phyloP scores from a whole-genome alignment of 169 alveolate species.

The Pseudocohnilembus persalinus region DNA sequence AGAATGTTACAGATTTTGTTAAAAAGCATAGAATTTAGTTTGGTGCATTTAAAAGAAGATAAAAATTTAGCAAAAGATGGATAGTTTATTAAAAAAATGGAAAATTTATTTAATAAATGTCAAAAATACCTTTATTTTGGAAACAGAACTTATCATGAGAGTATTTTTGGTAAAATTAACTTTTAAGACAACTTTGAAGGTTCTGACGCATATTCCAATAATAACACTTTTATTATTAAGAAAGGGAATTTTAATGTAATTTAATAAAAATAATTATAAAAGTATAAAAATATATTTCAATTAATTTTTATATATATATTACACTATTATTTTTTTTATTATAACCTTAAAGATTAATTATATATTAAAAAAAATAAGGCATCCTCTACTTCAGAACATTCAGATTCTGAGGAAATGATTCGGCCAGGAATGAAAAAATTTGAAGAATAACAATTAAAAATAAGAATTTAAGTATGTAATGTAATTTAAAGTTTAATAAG shows the following conservation, averaged over 20 bases:
- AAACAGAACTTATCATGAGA: neutral
- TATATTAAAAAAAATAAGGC: neutral
- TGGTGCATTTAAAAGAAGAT: neutral
- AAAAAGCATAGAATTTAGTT: neutral
- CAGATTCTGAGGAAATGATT: neutral
- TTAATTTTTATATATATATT: too few relatives aligned
- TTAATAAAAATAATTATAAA: too few relatives aligned
- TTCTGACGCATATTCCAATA: too few relatives aligned
- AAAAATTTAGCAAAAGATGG: neutral
- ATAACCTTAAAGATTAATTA: too few relatives aligned
- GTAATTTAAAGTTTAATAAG: neutral
- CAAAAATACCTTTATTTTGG: neutral
- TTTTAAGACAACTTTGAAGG: too few relatives aligned
- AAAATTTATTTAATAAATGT: too few relatives aligned
- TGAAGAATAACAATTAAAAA: neutral
- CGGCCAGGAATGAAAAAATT: neutral
- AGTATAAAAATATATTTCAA: too few relatives aligned
- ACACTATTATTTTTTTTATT: too few relatives aligned
- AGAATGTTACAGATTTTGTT: neutral
- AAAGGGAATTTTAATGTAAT: too few relatives aligned
- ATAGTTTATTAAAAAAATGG: neutral
- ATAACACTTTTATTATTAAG: too few relatives aligned
- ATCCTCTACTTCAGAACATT: neutral
- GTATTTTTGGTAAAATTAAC: neutral
- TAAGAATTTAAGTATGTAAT: neutral